phyloP scores from a whole-genome alignment of 2,329 filamentous ascomycete species.

The Cytospora chrysosperma region DNA sequence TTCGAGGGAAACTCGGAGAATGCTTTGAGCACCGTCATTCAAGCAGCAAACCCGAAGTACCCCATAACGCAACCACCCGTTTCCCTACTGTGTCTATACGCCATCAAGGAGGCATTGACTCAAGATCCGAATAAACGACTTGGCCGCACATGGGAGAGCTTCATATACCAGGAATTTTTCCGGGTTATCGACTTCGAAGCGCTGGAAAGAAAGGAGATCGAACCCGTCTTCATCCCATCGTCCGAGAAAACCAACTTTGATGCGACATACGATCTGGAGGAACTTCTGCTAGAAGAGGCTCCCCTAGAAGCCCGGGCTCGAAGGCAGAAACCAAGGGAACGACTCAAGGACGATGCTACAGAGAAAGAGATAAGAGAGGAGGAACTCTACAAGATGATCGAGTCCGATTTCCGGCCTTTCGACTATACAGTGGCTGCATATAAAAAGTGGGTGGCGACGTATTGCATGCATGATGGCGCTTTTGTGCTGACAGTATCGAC shows the following conservation, averaged over 20 bases:
- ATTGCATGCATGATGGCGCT: background rate
- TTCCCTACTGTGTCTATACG: slow-evolving; percentile 81
- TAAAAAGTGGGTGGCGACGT: slow-evolving; percentile 56
- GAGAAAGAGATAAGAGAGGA: slow-evolving; percentile 94
- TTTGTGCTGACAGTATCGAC: slow-evolving; percentile 19
- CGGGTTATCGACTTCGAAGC: slow-evolving; percentile 78
- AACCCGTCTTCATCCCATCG: slow-evolving; percentile 88
- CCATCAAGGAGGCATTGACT: slow-evolving; percentile 80
- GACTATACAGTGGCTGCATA: slow-evolving; percentile 87
- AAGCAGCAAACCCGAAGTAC: slow-evolving; percentile 78
- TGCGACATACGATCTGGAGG: slow-evolving; percentile 95
- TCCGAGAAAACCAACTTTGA: slow-evolving; percentile 99
- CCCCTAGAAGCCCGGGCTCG: slow-evolving; percentile 89
- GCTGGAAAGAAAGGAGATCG: slow-evolving; percentile 81
- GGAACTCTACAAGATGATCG: slow-evolving; percentile 90
- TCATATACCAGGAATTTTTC: slow-evolving; percentile 89
- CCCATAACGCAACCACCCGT: slow-evolving; percentile 92
- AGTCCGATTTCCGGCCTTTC: slow-evolving; percentile 89
- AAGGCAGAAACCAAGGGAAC: slow-evolving; percentile 89
- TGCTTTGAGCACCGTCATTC: slow-evolving; percentile 75
- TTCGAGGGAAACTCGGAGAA: slow-evolving; percentile 90
- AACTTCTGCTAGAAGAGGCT: slow-evolving; percentile 89
- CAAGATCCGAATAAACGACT: slow-evolving; percentile 78
- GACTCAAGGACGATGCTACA: slow-evolving; percentile 89
- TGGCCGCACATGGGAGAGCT: slow-evolving; percentile 82